A percentile compares a stretch with the other conserved stretches of the same genome.
Evolutionary conservation across 352 stramenopile species (phyloP).

Genomic region (Phytophthora boehmeriae): DNA sequence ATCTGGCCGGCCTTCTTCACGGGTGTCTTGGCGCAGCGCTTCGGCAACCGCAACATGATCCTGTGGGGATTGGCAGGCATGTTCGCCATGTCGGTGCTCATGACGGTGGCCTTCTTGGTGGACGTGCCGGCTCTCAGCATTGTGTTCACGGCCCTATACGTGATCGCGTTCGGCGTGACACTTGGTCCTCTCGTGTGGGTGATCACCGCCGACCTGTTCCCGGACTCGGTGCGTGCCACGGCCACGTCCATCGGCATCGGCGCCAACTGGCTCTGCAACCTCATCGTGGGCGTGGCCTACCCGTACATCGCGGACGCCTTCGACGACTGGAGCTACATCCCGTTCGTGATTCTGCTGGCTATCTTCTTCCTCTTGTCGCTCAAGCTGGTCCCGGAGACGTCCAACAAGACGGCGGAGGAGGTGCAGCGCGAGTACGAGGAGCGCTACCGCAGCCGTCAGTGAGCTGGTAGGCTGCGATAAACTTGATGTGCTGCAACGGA

Average conservation of each 20-base stretch:
- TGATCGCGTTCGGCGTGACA: slow-evolving; percentile 19
- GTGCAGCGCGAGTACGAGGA: slow-evolving; percentile 46
- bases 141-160: slow-evolving; percentile 27
- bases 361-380: slow-evolving; percentile 45
- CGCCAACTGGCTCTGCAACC: slow-evolving; percentile 53
- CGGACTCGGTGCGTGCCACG: slow-evolving; percentile 14
- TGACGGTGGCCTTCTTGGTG: slow-evolving; percentile 32
- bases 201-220: slow-evolving; percentile 25
- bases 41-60: slow-evolving; percentile 53
- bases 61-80: slow-evolving; percentile 38
- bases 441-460: slow-evolving; percentile 6
- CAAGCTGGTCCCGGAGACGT: slow-evolving; percentile 56
- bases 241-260: slow-evolving; percentile 41
- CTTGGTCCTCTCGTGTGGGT: slow-evolving; percentile 22
- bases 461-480: neutral
- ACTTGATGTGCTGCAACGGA: too few relatives aligned
- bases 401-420: slow-evolving; percentile 50
- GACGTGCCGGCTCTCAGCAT: slow-evolving; percentile 28
- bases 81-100: slow-evolving; percentile 26
- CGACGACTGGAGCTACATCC: slow-evolving; percentile 41
- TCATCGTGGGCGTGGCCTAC: slow-evolving; percentile 52
- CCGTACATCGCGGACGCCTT: slow-evolving; percentile 51
- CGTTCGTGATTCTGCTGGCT: slow-evolving; percentile 44
- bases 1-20: slow-evolving; percentile 21
- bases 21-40: slow-evolving; percentile 41